These are phyloP conservation scores for Geosmithia putterillii DNA, from an alignment of 2,329 filamentous ascomycete species.

Conservation along the genomic window DNA sequence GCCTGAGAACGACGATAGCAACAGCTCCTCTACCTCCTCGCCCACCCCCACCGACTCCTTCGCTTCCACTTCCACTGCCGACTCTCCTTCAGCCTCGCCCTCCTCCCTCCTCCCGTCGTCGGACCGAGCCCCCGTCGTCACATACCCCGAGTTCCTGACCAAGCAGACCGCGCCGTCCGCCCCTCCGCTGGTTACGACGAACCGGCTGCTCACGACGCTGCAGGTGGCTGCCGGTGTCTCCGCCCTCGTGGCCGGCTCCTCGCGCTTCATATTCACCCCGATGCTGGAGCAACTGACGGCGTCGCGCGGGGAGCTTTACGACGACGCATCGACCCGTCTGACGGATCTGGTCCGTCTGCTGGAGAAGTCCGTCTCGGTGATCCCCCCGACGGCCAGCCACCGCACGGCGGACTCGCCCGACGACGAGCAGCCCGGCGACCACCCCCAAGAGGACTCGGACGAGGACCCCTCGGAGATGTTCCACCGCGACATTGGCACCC, in stretches of 20 bases:
- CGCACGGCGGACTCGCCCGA: conserved; percentile 2
- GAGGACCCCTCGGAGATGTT: conserved; percentile 63
- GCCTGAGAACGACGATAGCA: background rate
- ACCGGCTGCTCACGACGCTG: conserved; percentile 44
- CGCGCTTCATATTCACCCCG: conserved; percentile 54
- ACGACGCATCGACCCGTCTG: conserved; percentile 31
- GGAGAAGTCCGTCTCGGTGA: conserved; percentile 45
- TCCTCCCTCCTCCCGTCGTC: conserved; percentile 6
- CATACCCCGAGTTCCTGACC: conserved; percentile 58
- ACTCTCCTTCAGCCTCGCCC: conserved; percentile 11
- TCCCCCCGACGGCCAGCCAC: conserved; percentile 26
- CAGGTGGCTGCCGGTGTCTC: conserved; percentile 45
- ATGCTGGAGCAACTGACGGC: conserved; percentile 41
- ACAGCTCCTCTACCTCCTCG: conserved; percentile 6
- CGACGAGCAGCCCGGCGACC: conserved; percentile 28
- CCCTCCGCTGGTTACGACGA: conserved; percentile 50
- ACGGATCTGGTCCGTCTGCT: conserved; percentile 34
- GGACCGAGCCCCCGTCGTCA: conserved; percentile 50
- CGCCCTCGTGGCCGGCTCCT: conserved; percentile 57
- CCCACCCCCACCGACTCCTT: conserved; percentile 9
- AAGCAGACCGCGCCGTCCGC: conserved; percentile 44
- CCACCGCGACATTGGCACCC: conserved; percentile 68
- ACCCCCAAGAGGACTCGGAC: conserved; percentile 10
- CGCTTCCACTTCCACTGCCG: conserved; percentile 5
- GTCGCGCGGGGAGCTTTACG: conserved; percentile 40